Percentiles rank a stretch among this genome's conserved stretches.
Evolutionary conservation across 2,329 filamentous ascomycete species (phyloP).

Genomic region (Eutypa lata): DNA sequence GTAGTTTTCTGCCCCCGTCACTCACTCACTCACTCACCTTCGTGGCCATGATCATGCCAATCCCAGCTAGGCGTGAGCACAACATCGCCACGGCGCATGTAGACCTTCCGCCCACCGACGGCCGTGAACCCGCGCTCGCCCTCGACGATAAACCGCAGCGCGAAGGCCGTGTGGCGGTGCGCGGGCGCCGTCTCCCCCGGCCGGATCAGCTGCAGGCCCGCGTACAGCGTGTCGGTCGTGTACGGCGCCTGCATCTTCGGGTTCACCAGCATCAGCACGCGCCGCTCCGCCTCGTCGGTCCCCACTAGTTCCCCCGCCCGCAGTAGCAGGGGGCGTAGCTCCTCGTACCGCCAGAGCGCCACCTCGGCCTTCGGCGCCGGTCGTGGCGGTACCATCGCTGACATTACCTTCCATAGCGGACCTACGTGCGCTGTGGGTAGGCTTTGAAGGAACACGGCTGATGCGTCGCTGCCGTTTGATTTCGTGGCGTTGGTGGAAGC

Average conservation of each 20-base stretch:
- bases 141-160: slow-evolving; percentile 54
- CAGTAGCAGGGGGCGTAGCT: slow-evolving; percentile 28
- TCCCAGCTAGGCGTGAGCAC: slow-evolving; percentile 55
- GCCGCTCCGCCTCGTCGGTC: slow-evolving; percentile 33
- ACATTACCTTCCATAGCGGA: slow-evolving; percentile 45
- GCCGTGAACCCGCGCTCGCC: slow-evolving; percentile 52
- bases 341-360: slow-evolving; percentile 29
- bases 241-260: slow-evolving; percentile 36
- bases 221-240: slow-evolving; percentile 54
- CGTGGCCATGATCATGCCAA: slow-evolving; percentile 55
- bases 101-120: slow-evolving; percentile 46
- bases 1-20: no score
- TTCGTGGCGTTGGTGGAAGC: no score
- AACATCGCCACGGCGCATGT: slow-evolving; percentile 49
- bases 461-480: no score
- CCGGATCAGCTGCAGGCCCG: slow-evolving; percentile 52
- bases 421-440: neutral
- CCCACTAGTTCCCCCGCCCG: slow-evolving; percentile 29
- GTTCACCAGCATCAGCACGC: slow-evolving; percentile 36
- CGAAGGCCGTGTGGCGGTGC: slow-evolving; percentile 52
- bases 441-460: no score
- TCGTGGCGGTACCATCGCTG: slow-evolving; percentile 37
- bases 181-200: slow-evolving; percentile 50
- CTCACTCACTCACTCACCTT: no score
- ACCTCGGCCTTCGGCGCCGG: slow-evolving; percentile 40